These are phyloP conservation scores for Talaromyces liani DNA, from an alignment of 495 filamentous ascomycete genomes.

Conservation along the genomic window DNA sequence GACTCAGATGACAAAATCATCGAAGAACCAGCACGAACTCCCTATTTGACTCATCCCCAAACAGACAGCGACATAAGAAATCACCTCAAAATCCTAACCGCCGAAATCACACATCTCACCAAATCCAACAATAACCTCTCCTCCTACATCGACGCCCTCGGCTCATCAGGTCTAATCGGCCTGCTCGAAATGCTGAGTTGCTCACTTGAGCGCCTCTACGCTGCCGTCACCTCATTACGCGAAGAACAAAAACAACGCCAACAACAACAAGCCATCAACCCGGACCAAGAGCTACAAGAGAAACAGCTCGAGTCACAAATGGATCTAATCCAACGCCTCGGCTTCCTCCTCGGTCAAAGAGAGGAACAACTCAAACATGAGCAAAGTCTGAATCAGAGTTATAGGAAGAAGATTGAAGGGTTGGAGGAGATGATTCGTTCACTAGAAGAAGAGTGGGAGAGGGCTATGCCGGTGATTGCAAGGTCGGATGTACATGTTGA, in stretches of 20 bases:
- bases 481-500: neutral
- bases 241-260: neutral
- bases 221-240: neutral
- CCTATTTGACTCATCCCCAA: neutral
- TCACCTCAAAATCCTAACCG: neutral
- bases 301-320: neutral
- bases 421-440: neutral
- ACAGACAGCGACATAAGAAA: neutral
- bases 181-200: neutral
- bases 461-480: neutral
- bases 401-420: neutral
- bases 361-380: conserved; percentile 5
- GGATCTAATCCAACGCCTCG: neutral
- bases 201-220: neutral
- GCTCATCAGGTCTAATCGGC: neutral
- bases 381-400: neutral
- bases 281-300: neutral
- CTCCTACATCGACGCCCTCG: neutral
- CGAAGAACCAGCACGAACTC: neutral
- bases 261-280: neutral
- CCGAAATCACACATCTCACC: neutral
- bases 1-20: neutral
- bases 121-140: conserved; percentile 6
- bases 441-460: neutral
- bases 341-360: neutral